These are phyloP conservation scores for Colletotrichum sidae DNA, from an alignment of 2,329 filamentous ascomycete genomes.

Conservation along the genomic window DNA sequence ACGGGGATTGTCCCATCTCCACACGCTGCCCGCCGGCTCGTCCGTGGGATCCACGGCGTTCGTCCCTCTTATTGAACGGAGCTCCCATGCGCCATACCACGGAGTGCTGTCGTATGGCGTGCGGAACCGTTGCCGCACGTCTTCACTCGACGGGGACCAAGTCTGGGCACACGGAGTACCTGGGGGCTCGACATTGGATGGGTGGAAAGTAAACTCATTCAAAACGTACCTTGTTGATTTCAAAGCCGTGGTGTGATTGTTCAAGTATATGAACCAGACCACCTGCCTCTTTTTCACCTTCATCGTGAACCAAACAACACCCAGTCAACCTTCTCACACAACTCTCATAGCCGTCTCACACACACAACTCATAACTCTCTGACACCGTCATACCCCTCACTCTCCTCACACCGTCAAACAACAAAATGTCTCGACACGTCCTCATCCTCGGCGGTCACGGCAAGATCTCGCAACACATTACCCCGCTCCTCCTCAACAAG, in stretches of 20 bases:
- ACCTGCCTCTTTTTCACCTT: background rate
- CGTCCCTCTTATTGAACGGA: background rate
- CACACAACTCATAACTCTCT: background rate
- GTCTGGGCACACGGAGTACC: background rate
- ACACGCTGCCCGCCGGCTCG: background rate
- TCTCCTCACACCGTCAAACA: background rate
- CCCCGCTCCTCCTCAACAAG: slow-evolving; percentile 78
- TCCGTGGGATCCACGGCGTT: background rate
- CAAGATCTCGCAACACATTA: slow-evolving; percentile 80
- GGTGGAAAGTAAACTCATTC: too few relatives aligned
- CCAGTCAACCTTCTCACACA: background rate
- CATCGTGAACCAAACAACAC: background rate
- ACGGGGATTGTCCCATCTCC: background rate
- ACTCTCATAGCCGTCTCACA: background rate
- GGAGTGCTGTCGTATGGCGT: too few relatives aligned
- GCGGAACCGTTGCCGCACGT: too few relatives aligned
- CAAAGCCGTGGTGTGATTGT: slow-evolving; percentile 19
- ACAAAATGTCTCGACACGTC: slow-evolving; percentile 60
- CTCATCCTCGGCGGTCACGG: slow-evolving; percentile 86
- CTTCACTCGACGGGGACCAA: background rate
- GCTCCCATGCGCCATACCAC: too few relatives aligned
- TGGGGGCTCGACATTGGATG: background rate
- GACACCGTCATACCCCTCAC: too few relatives aligned
- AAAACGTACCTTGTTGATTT: slow-evolving; percentile 9
- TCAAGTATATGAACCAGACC: slow-evolving; percentile 1